phyloP scores from a whole-genome alignment of 2,329 filamentous ascomycete species.

The Aspergillus sp. region DNA sequence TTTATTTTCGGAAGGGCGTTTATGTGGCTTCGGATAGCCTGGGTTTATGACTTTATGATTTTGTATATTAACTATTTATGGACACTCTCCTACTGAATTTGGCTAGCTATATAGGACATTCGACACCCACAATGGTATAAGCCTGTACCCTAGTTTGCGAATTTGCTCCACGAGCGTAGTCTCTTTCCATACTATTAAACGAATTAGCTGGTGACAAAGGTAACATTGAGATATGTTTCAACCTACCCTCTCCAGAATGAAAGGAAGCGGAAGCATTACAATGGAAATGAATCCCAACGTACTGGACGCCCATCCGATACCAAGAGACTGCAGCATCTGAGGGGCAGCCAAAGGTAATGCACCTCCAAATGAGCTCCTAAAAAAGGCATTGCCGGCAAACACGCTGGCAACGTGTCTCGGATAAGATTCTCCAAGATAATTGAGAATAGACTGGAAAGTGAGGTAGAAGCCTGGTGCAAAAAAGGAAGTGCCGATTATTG shows the following conservation, averaged over 20 bases:
- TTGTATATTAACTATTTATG: neutral
- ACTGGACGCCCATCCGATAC: slow-evolving; percentile 32
- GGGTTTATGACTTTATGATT: neutral
- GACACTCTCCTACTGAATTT: too few relatives aligned
- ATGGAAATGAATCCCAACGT: slow-evolving; percentile 31
- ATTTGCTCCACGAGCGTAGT: slow-evolving; percentile 3
- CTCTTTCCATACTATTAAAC: slow-evolving; percentile 3
- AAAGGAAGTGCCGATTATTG: slow-evolving; percentile 44
- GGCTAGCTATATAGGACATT: too few relatives aligned
- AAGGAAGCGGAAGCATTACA: slow-evolving; percentile 23
- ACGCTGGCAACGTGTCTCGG: slow-evolving; percentile 33
- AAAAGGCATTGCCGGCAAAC: slow-evolving; percentile 36
- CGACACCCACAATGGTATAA: too few relatives aligned
- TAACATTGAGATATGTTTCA: neutral
- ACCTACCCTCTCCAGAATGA: slow-evolving; percentile 3
- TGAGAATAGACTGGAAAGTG: slow-evolving; percentile 15
- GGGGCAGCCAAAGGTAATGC: slow-evolving; percentile 29
- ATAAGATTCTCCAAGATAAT: slow-evolving; percentile 25
- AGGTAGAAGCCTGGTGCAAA: slow-evolving; percentile 31
- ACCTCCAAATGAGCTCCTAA: slow-evolving; percentile 35
- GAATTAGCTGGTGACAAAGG: neutral
- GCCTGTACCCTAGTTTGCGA: slow-evolving; percentile 1
- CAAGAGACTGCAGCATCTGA: slow-evolving; percentile 28
- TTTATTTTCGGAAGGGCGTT: neutral
- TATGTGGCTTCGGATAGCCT: too few relatives aligned